Evolutionary conservation across 495 filamentous ascomycete genomes (phyloP), one percentile per base, ranked within the genome.

Genomic region (Penicillium silybi): DNA sequence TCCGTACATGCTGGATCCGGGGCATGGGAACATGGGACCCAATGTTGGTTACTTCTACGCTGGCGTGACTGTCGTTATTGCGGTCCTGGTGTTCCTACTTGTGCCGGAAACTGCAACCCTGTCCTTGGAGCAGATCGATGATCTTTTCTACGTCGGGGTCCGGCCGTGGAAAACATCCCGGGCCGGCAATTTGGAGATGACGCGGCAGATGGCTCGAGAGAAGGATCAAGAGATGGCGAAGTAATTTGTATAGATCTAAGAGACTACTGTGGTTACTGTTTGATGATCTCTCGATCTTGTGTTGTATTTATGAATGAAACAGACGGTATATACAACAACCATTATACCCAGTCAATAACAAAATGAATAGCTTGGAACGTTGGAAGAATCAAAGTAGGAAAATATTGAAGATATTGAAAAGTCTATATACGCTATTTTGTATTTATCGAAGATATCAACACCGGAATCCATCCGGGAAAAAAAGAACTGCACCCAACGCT

Each of bases 11-110:
- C 39, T 68, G 6, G 54, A 53, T 23, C 20, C 60, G 2, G 25
- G 60, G 6, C 52, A 68, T 46, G 65, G 63, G 4, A 50, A 64
- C n/a, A 68, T 68, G 65, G 65, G 65, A 0, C 23, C 60, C 6
- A 62, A 57, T 34, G 65, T 68, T 10, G 63, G 65, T 4, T 68
- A 68, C 25, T 68, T 66, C 18, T 68, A 68, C 41, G 60, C 61
- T 1, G 57, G 54, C 1, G 57, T 68, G 7, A 66, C 65, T 1
- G 44, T 57, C 2, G 39, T 58, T 6, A 54, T 68, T 20, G 47
- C 47, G 4, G 19, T 44, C 2, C 43, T 66, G n/a, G 50, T 53
- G 0, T 68, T 57, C 35, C 38, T 62, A 13, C 48, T 64, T 9
- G 60, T 68, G 1, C 65, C 65, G 4, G 65, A 68, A 44, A 68